These are phyloP conservation scores for Melaleuca alternifolia DNA, from an alignment of 345 rosid genomes.

Conservation along the genomic window DNA sequence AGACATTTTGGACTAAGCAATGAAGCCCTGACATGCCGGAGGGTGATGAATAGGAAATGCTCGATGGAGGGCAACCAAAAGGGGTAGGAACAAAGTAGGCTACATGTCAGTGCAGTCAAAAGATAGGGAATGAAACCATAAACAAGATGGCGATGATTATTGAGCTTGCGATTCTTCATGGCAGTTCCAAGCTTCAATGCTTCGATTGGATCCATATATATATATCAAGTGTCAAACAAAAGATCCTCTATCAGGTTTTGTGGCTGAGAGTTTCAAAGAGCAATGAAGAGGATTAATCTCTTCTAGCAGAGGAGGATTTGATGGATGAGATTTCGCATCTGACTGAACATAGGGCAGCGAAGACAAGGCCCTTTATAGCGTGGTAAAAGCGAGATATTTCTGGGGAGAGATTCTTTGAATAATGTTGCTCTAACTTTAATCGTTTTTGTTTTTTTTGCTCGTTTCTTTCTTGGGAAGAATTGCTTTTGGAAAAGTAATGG, in stretches of 20 bases:
- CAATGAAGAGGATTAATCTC: not conserved
- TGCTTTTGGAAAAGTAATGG: slow-evolving; percentile 9
- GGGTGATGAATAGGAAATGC: slow-evolving; percentile 6
- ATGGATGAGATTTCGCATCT: not conserved
- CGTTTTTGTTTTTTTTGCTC: not conserved
- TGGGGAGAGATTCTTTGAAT: not conserved
- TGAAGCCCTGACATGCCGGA: slow-evolving; percentile 15
- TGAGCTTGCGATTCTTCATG: slow-evolving; percentile 12
- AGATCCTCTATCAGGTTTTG: not conserved
- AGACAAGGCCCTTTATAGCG: slow-evolving; percentile 9
- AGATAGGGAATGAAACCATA: slow-evolving; percentile 8
- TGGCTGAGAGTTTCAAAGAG: not conserved
- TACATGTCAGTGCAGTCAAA: slow-evolving; percentile 15
- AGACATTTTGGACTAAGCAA: slow-evolving; percentile 27
- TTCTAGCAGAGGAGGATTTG: not conserved
- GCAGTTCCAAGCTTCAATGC: not conserved
- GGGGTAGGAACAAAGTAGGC: slow-evolving; percentile 6
- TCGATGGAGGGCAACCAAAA: slow-evolving; percentile 16
- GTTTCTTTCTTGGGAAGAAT: not conserved
- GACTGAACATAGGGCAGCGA: slow-evolving; percentile 11
- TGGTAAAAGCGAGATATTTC: not conserved
- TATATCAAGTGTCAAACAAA: not conserved
- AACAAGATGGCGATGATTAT: not conserved
- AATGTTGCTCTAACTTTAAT: not conserved
- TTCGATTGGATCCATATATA: not conserved